phyloP scores from a whole-genome alignment of 257 asterid species.

The Scutellaria baicalensis region DNA sequence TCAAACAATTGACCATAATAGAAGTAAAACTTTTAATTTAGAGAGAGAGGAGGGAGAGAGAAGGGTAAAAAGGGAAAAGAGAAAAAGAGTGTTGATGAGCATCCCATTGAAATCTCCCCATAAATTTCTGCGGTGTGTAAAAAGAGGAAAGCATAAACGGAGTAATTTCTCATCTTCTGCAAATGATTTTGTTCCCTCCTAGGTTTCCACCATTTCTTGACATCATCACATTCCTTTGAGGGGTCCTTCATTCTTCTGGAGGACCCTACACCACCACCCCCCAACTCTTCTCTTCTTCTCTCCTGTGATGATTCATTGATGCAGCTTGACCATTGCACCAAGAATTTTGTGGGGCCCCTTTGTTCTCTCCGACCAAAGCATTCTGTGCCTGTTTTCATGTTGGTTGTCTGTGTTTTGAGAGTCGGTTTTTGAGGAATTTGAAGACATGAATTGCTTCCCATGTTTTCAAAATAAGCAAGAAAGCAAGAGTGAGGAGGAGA shows the following conservation, averaged over 20 bases:
- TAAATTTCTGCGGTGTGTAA: conserved; percentile 37
- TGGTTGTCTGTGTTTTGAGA: background rate
- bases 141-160: conserved; percentile 33
- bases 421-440: conserved; percentile 21
- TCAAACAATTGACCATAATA: too few relatives aligned
- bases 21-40: too few relatives aligned
- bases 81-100: background rate
- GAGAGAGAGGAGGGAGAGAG: background rate
- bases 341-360: background rate
- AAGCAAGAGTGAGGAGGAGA: conserved; percentile 1
- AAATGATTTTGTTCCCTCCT: conserved; percentile 30
- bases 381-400: background rate
- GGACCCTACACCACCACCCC: conserved; percentile 33
- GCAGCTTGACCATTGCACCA: background rate
- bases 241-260: conserved; percentile 78
- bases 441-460: conserved; percentile 73
- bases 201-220: conserved; percentile 23
- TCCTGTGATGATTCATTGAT: background rate
- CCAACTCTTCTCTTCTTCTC: background rate
- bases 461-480: conserved; percentile 50
- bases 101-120: conserved; percentile 40
- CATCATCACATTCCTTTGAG: conserved; percentile 13
- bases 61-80: background rate
- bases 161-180: conserved; percentile 16
- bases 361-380: background rate